Evolutionary conservation across 2,329 filamentous ascomycete genomes (phyloP), one percentile per base, ranked within the genome.

Genomic region (Penicillium sp.): DNA sequence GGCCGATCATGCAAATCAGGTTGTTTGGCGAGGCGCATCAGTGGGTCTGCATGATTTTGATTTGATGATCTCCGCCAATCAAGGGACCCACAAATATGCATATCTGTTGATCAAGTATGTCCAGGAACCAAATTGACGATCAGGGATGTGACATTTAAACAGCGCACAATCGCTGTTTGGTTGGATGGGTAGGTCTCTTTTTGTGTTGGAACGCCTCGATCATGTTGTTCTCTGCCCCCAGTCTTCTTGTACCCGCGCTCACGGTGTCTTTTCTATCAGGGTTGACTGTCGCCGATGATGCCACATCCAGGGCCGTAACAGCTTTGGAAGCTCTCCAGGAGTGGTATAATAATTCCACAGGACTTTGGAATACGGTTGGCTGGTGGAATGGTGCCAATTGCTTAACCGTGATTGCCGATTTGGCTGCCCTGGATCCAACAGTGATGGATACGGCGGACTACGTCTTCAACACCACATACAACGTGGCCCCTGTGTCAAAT

Each of bases 351-450:
- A 56, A 72, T 3, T 66, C 68, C 5, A 85, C 80, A 1, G 88
- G 89, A 3, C 75, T 89, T 13, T 91, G 86, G 86, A 74, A 84
- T 53, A 81, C 82, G 0, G 80, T 82, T 8, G 81, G 82, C n/a
- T 91, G 89, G 89, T 91, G 89, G 89, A 90, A 90, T 67, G 82
- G 82, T 52, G 89, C 84, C 45, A 91, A 90, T 67, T 80, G 81
- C 56, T 75, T 91, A 57, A 89, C 86, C 0, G 81, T 80, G 3
- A 72, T 90, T 19, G 82, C 80, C 51, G 84, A 90, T 55, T 71
- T 84, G 24, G 76, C 77, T 8, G 69, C 70, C 1, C 48, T 74
- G 27, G 73, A 77, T 54, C 65, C 63, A 45, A 71, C 61, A 19
- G 72, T 72, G 53, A 64, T 64, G n/a, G 58, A 65, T 0, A 66